Conservation (phyloP, 169 alveolate species). For the Cyclospora cayetanensis region DNA sequence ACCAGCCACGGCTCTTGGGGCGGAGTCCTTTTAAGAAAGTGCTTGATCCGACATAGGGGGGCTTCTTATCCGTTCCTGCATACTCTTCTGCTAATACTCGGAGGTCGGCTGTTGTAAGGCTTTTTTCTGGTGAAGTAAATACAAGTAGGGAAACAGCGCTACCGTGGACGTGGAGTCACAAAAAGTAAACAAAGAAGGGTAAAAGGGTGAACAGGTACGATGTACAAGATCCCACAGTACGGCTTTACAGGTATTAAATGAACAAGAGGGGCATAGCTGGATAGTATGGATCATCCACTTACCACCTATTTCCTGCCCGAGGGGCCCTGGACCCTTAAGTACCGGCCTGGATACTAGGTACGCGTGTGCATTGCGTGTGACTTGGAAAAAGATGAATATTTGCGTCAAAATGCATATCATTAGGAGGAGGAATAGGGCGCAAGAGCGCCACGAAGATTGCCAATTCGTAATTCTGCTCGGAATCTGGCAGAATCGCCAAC, state of each 20-base stretch:
- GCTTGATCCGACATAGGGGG: neutral
- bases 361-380: neutral
- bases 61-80: neutral
- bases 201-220: too few species aligned
- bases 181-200: neutral
- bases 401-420: neutral
- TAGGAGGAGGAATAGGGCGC: neutral
- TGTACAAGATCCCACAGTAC: too few species aligned
- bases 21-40: neutral
- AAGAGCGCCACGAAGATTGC: neutral
- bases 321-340: neutral
- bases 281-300: too few species aligned
- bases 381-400: neutral
- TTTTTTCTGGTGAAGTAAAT: too few species aligned
- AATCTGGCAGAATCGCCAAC: too few species aligned
- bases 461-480: neutral
- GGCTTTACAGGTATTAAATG: too few species aligned
- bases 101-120: neutral
- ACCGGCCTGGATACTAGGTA: neutral
- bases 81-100: neutral
- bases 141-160: neutral
- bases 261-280: too few species aligned
- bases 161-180: too few species aligned
- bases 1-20: conserved; percentile 37
- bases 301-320: too few species aligned